Percentiles rank a stretch among this genome's conserved stretches.
phyloP scores from a whole-genome alignment of 2,329 filamentous ascomycete species.

The Colletotrichum paranaense region DNA sequence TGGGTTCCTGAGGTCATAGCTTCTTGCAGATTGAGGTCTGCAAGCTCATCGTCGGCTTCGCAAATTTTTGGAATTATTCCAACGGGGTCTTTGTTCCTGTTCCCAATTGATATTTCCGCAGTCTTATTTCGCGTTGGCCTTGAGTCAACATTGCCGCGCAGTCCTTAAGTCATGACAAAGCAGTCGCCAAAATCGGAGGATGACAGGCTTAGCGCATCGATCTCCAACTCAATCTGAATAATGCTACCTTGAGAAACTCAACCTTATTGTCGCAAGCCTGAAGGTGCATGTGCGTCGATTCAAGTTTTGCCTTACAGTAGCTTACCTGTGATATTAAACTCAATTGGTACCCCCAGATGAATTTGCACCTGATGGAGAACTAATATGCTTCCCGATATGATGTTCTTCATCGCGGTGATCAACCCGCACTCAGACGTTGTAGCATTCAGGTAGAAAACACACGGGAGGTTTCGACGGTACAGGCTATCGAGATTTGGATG shows the following conservation, averaged over 20 bases:
- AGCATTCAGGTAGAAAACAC: too few species aligned
- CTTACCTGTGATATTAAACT: not conserved
- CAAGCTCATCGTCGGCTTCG: not conserved
- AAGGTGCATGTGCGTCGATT: not conserved
- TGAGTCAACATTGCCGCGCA: not conserved
- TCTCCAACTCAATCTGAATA: not conserved
- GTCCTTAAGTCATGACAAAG: not conserved
- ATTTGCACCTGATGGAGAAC: not conserved
- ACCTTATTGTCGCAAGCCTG: not conserved
- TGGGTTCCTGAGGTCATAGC: not conserved
- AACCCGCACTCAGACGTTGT: not conserved
- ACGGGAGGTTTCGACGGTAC: too few species aligned
- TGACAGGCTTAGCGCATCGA: not conserved
- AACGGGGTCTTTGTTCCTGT: not conserved
- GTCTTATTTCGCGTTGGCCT: not conserved
- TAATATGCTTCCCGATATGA: not conserved
- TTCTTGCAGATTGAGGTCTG: not conserved
- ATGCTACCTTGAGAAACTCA: not conserved
- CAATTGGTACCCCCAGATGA: not conserved
- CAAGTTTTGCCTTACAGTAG: not conserved
- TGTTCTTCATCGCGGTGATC: not conserved
- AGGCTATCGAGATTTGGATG: not conserved
- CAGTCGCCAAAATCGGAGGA: not conserved
- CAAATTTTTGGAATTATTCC: not conserved
- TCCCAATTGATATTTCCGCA: not conserved